These are phyloP conservation scores for Calonectria ilicicola DNA, from an alignment of 2,329 filamentous ascomycete genomes.

Conservation along the genomic window DNA sequence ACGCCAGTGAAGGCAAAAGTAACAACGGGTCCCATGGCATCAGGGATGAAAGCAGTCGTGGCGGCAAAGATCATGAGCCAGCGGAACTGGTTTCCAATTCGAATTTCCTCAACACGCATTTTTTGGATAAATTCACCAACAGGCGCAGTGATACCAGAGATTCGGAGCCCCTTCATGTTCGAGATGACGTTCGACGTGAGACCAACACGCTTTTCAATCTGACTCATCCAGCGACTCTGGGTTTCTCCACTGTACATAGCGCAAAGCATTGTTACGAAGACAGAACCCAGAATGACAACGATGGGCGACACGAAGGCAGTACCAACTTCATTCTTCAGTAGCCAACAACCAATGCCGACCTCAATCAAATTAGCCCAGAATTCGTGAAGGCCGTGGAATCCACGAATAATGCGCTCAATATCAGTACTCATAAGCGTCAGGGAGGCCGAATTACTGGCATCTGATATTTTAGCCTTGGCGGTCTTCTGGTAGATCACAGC, in stretches of 20 bases:
- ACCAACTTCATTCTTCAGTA: slow-evolving; percentile 59
- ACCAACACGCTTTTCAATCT: slow-evolving; percentile 45
- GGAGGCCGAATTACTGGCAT: slow-evolving; percentile 38
- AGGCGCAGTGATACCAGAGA: slow-evolving; percentile 34
- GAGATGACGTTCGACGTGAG: slow-evolving; percentile 39
- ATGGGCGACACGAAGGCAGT: slow-evolving; percentile 60
- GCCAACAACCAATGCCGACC: slow-evolving; percentile 55
- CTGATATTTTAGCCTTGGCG: neutral
- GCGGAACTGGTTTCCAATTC: slow-evolving; percentile 33
- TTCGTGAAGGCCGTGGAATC: slow-evolving; percentile 45
- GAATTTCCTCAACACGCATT: slow-evolving; percentile 41
- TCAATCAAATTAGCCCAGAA: slow-evolving; percentile 53
- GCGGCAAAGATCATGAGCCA: slow-evolving; percentile 27
- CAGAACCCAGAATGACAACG: slow-evolving; percentile 43
- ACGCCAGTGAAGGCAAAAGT: slow-evolving; percentile 41
- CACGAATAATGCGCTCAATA: slow-evolving; percentile 50
- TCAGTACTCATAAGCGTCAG: slow-evolving; percentile 60
- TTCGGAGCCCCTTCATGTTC: slow-evolving; percentile 42
- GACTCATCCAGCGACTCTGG: slow-evolving; percentile 49
- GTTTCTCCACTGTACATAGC: slow-evolving; percentile 8
- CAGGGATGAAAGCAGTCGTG: slow-evolving; percentile 46
- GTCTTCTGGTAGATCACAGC: neutral
- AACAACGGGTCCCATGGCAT: slow-evolving; percentile 46
- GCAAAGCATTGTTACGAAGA: neutral
- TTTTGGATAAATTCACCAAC: slow-evolving; percentile 38